Evolutionary conservation across 306 rosid genomes (phyloP).

Genomic region (Begonia peltatifolia): DNA sequence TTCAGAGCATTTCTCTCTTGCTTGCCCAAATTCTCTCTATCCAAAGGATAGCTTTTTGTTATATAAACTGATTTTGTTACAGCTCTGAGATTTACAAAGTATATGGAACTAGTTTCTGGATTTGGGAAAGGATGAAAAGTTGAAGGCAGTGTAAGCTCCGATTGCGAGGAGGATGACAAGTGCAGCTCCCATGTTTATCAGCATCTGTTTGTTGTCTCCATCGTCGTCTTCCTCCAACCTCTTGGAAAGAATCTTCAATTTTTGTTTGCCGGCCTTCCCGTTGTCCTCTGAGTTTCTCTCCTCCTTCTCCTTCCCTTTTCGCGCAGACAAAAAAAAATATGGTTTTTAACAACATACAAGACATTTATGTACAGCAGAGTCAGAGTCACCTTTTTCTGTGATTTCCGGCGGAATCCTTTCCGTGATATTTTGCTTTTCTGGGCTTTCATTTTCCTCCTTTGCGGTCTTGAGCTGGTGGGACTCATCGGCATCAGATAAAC

Average conservation of each 20-base stretch:
- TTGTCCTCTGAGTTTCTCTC: neutral
- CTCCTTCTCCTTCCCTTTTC: neutral
- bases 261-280: too few relatives aligned
- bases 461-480: too few relatives aligned
- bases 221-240: neutral
- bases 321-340: too few relatives aligned
- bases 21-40: constrained; percentile 33
- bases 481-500: too few relatives aligned
- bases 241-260: neutral
- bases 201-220: neutral
- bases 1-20: neutral
- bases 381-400: too few relatives aligned
- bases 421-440: too few relatives aligned
- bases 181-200: constrained; percentile 5
- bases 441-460: too few relatives aligned
- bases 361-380: too few relatives aligned
- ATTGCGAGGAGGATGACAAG: neutral
- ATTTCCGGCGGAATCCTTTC: too few relatives aligned
- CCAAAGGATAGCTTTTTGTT: constrained; percentile 53
- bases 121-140: neutral
- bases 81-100: too few relatives aligned
- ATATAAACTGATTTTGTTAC: neutral
- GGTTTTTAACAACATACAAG: too few relatives aligned
- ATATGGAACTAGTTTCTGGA: neutral
- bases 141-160: constrained; percentile 3